phyloP scores from a whole-genome alignment of 768 basidiomycete genomes.

The Rubroboletus satanas region DNA sequence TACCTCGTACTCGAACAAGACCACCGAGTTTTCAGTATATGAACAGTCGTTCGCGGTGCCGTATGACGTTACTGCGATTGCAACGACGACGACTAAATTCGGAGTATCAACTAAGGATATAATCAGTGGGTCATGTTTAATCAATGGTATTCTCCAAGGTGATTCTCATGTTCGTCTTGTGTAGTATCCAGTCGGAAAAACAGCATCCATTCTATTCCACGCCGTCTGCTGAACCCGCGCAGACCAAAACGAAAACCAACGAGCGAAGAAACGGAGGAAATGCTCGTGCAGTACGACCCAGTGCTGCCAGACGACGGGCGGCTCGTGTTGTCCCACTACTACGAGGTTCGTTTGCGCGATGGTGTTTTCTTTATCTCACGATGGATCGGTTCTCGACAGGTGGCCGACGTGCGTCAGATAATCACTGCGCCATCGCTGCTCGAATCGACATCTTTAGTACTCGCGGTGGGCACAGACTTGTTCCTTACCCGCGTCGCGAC shows the following conservation, averaged over 20 bases:
- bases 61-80: conserved; percentile 61
- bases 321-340: conserved; percentile 52
- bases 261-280: conserved; percentile 76
- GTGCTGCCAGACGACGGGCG: conserved; percentile 66
- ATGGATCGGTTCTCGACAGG: conserved; percentile 37
- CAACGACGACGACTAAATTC: conserved; percentile 79
- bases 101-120: conserved; percentile 86
- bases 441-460: conserved; percentile 88
- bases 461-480: conserved; percentile 84
- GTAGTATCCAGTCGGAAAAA: conserved; percentile 74
- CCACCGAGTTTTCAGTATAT: conserved; percentile 49
- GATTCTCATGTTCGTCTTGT: not conserved
- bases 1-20: conserved; percentile 53
- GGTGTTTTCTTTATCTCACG: conserved; percentile 19
- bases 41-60: conserved; percentile 73
- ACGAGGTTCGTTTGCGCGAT: conserved; percentile 38
- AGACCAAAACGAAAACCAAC: conserved; percentile 76
- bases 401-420: conserved; percentile 65
- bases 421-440: conserved; percentile 78
- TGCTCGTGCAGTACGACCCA: conserved; percentile 81
- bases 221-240: conserved; percentile 76
- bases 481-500: conserved; percentile 85
- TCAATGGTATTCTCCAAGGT: not conserved
- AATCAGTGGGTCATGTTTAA: conserved; percentile 54
- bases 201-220: conserved; percentile 72